phyloP scores from a whole-genome alignment of 306 rosid species.

The Cicer cuneatum region DNA sequence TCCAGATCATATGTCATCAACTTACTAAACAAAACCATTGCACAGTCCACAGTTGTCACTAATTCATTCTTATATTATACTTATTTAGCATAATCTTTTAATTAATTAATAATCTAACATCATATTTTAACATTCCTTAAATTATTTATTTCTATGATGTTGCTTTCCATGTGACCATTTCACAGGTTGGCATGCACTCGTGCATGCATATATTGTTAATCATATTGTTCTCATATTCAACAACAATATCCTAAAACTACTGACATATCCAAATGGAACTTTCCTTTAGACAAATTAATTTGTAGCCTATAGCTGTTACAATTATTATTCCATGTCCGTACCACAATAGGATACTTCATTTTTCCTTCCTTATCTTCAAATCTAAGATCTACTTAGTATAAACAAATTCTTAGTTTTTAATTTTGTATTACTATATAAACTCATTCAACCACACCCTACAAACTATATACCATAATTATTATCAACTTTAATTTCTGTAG shows the following conservation, averaged over 20 bases:
- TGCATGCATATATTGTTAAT: slow-evolving; percentile 21
- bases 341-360: slow-evolving; percentile 43
- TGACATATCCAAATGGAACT: slow-evolving; percentile 45
- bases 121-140: slow-evolving; percentile 24
- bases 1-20: slow-evolving; percentile 36
- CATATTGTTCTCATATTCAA: slow-evolving; percentile 21
- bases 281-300: slow-evolving; percentile 49
- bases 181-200: slow-evolving; percentile 52
- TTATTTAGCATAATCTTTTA: slow-evolving; percentile 11
- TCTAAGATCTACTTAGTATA: slow-evolving; percentile 50
- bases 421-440: slow-evolving; percentile 14
- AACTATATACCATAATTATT: slow-evolving; percentile 2
- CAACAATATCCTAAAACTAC: slow-evolving; percentile 47
- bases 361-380: slow-evolving; percentile 45
- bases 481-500: slow-evolving; percentile 16
- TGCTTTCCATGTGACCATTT: slow-evolving; percentile 9
- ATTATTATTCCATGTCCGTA: slow-evolving; percentile 47
- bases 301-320: slow-evolving; percentile 55
- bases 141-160: slow-evolving; percentile 17
- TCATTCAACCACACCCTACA: slow-evolving; percentile 26
- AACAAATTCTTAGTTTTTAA: neutral
- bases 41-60: slow-evolving; percentile 44
- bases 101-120: slow-evolving; percentile 22
- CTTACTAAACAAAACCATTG: slow-evolving; percentile 17
- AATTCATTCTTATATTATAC: neutral